These are phyloP conservation scores for Simplicillium aogashimaense DNA, from an alignment of 2,329 filamentous ascomycete species.

Conservation along the genomic window DNA sequence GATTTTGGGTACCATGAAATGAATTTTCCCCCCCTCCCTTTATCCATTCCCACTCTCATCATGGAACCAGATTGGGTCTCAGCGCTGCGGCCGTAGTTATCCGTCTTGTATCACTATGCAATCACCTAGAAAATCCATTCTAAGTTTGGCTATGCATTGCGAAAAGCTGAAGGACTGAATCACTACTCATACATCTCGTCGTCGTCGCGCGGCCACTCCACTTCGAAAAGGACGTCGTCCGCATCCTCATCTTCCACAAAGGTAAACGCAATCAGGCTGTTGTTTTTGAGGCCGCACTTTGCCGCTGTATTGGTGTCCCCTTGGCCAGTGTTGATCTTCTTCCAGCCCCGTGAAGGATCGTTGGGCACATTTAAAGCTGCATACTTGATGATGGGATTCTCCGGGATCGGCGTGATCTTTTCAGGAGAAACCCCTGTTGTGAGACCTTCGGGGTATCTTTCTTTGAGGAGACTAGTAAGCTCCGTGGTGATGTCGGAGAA, in stretches of 20 bases:
- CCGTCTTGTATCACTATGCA: no score
- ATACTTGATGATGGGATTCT: conserved; percentile 32
- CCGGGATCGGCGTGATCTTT: conserved; percentile 27
- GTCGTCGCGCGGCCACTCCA: conserved; percentile 35
- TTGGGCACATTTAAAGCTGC: conserved; percentile 32
- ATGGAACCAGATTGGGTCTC: no score
- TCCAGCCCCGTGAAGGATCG: conserved; percentile 41
- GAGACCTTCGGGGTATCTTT: conserved; percentile 46
- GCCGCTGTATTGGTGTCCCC: conserved; percentile 26
- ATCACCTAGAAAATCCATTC: no score
- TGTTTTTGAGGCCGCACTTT: conserved; percentile 34
- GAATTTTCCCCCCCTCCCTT: no score
- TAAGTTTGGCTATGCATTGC: background rate
- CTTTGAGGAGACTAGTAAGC: conserved; percentile 47
- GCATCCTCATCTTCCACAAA: conserved; percentile 28
- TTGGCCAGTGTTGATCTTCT: conserved; percentile 26
- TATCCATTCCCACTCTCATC: no score
- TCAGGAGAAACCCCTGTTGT: conserved; percentile 20
- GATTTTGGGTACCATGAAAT: no score
- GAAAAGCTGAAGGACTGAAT: no score
- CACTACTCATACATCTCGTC: conserved; percentile 19
- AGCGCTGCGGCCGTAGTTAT: no score
- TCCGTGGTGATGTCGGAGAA: conserved; percentile 47
- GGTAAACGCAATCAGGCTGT: conserved; percentile 38
- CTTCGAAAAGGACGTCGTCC: conserved; percentile 30